Conservation (phyloP, 2,329 filamentous ascomycete species). For the Tolypocladium cylindrosporum region DNA sequence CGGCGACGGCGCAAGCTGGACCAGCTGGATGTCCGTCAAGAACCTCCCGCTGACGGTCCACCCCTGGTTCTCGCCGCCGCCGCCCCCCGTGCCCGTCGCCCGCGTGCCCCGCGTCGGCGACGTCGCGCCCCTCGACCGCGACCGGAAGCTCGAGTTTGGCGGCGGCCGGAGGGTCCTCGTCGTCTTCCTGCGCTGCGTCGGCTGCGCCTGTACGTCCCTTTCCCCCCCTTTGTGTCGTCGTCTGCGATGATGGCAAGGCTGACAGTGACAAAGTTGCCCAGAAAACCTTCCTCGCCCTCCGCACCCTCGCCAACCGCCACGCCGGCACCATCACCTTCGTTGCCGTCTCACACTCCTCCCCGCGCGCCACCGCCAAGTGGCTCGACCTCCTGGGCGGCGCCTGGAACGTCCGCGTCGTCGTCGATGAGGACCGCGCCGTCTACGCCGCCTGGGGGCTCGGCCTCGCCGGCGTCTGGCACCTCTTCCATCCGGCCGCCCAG, state of each 20-base stretch:
- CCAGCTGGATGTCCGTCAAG: constrained; percentile 39
- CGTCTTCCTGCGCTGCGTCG: constrained; percentile 44
- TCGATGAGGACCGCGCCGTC: constrained; percentile 45
- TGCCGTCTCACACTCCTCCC: constrained; percentile 49
- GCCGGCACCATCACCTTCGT: constrained; percentile 40
- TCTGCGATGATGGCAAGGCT: background rate
- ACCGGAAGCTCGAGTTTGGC: constrained; percentile 31
- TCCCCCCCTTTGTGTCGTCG: constrained; percentile 1
- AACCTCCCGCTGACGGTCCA: constrained; percentile 41
- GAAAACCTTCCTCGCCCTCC: constrained; percentile 46
- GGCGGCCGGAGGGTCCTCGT: constrained; percentile 35
- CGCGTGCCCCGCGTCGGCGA: constrained; percentile 38
- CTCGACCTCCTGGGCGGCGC: constrained; percentile 46
- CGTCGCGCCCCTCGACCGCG: constrained; percentile 35
- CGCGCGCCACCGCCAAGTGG: constrained; percentile 46
- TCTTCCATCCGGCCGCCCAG: constrained; percentile 43
- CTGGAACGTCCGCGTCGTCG: constrained; percentile 41
- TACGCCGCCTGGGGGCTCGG: constrained; percentile 53
- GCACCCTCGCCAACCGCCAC: constrained; percentile 42
- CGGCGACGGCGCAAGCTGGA: constrained; percentile 23
- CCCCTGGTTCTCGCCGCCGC: constrained; percentile 41
- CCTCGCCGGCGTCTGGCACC: constrained; percentile 36
- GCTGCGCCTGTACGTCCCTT: constrained; percentile 40
- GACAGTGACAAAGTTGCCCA: constrained; percentile 34
- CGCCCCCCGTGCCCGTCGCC: constrained; percentile 35